Evolutionary conservation across 805 yeast species (phyloP), one percentile per base, ranked within the genome.

Genomic region (Citeromyces matritensis): DNA sequence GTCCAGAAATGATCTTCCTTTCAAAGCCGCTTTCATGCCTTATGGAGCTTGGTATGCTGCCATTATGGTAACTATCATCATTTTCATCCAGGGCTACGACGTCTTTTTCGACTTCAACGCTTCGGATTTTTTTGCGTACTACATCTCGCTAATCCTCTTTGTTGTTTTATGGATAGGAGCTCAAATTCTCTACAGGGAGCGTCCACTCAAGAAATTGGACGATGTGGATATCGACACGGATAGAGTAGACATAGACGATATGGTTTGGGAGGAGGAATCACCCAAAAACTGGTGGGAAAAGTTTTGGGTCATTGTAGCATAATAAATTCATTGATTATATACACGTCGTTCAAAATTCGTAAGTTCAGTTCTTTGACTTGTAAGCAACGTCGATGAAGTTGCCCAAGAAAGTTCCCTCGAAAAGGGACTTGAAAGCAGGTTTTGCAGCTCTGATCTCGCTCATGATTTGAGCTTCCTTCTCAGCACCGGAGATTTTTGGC

Each of bases 21-120:
- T 64, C 61, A 77, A 74, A 50, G 86, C 88, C 6, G 47, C 45
- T n/a, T 60, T 64, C 33, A 77, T 75, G 73, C 88, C 91, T 3
- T 65, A 47, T 38, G 52, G 59, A 36, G 81, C 86, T 2, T 73
- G 70, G 52, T 75, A 78, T 42, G 69, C 83, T 3, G 52, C 69
- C 3, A 52, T 61, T 33, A 59, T 68, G 41, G 61, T 76, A 39
- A 49, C 61, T 9, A 39, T 77, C 15, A 66, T 83, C 45, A 66
- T 69, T 17, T 60, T 81, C 37, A 60, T 82, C 38, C 86, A 83
- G 53, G 94, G 94, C 25, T 82, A 65, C 49, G 51, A 64, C 2
- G 68, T 70, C 1, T 82, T 82, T 53, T 69, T 70, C 34, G 51
- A 51, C 8, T 56, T 77, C 43, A 57, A 55, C 36, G 79, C 68